Conservation (phyloP, 208 protist genomes). For the Wallacemonas sp. region DNA sequence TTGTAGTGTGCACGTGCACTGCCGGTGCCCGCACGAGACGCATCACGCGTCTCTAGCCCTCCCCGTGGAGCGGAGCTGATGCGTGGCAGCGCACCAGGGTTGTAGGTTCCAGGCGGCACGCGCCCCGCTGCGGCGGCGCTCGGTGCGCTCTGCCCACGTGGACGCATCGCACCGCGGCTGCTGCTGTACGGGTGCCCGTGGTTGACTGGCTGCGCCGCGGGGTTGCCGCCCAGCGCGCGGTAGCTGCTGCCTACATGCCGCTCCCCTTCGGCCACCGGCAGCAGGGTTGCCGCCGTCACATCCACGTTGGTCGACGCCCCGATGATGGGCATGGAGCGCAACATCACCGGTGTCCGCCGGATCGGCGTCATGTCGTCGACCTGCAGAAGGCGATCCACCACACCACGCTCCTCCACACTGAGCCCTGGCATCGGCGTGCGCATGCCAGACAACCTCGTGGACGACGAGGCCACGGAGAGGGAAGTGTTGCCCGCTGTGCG, state of each 20-base stretch:
- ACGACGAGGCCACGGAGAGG: slow-evolving; percentile 2
- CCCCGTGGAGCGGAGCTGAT: neutral
- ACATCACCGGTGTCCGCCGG: neutral
- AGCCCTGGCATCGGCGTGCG: neutral
- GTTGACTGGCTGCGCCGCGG: neutral
- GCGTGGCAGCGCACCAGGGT: neutral
- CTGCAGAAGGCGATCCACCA: neutral
- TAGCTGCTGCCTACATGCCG: neutral
- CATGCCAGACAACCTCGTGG: neutral
- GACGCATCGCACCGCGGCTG: neutral
- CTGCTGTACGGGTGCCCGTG: neutral
- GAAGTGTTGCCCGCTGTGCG: neutral
- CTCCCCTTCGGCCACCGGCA: neutral
- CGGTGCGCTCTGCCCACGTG: neutral
- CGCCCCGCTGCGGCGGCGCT: neutral
- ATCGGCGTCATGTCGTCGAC: slow-evolving; percentile 3
- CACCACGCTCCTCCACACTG: neutral
- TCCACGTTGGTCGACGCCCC: slow-evolving; percentile 6
- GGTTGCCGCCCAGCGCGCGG: neutral
- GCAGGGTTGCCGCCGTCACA: neutral
- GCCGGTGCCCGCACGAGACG: neutral
- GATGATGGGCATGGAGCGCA: slow-evolving; percentile 8
- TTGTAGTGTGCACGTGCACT: neutral
- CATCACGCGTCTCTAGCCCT: neutral
- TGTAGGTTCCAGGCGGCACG: neutral